Evolutionary conservation across 208 protist species (phyloP), one percentile per base, ranked within the genome.

Genomic region (Leptomonas seymouri): DNA sequence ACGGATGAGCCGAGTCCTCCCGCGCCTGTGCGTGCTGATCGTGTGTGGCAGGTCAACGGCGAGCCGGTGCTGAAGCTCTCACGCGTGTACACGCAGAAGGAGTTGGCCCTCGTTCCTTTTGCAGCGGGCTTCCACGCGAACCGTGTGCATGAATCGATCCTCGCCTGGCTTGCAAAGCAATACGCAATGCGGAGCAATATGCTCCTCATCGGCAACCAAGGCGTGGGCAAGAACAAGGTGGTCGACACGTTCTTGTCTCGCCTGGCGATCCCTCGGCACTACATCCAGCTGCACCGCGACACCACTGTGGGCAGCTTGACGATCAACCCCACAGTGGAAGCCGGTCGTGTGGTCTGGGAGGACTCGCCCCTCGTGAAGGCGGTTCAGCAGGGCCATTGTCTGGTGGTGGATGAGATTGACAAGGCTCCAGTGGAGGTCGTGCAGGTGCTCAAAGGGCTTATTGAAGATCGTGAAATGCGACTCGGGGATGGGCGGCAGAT

Each of bases 201-300:
- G 28, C 86, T 99, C 11, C 86, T 99, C 28, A 96, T 99, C 30
- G 97, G 97, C 54, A 97, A 97, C 63, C 97, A 99, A 62, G 91
- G 96, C 23, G 94, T 98, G 28, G 97, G 97, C 31, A 99, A 99
- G 80, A 99, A 99, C 83, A 98, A 98, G 77, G 82, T 98, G 50
- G 85, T 93, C 39, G 97, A 99, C 71, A 73, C 89, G 8, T 91
- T 98, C 61, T 80, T 98, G 4, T 71, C 92, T n/a, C 85, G 97
- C 2, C 71, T 98, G 21, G 61, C 74, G 36, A 65, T 88, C 23
- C 91, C 94, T 21, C 82, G 97, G 5, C 92, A 99, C 74, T 99
- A 99, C 75, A 89, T 98, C 45, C 97, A 99, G 74, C 93, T 98
- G 2, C 97, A 99, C 82, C 90, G 93, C 50, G 95, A 97, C 79